Conservation (phyloP, 2,329 filamentous ascomycete genomes). For the Dactylonectria estremocensis region DNA sequence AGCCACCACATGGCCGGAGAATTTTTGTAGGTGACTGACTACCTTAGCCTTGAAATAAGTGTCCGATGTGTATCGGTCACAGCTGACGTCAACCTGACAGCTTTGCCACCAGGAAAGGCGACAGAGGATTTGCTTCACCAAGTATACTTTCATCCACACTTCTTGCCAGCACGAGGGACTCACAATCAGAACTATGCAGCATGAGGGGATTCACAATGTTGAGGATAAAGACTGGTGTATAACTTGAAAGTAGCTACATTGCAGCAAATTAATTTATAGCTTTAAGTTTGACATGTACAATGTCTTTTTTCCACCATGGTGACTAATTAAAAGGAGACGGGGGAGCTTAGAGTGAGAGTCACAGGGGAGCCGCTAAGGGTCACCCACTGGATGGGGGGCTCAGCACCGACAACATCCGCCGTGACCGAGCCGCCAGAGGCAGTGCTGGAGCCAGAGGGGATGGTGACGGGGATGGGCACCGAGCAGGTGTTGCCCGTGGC, state of each 20-base stretch:
- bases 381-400: constrained; percentile 39
- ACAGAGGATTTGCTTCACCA: no score
- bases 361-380: constrained; percentile 32
- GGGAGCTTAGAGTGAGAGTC: constrained; percentile 19
- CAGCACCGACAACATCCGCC: constrained; percentile 30
- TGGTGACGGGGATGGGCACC: constrained; percentile 32
- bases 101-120: no score
- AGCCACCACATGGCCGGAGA: no score
- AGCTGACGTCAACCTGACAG: no score
- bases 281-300: neutral
- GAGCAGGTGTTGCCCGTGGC: constrained; percentile 31
- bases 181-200: neutral
- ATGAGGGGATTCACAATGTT: neutral
- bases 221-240: neutral
- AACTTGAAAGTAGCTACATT: neutral
- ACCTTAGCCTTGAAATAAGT: no score
- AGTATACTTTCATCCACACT: no score
- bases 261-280: neutral
- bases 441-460: constrained; percentile 22
- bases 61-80: no score
- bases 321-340: constrained; percentile 9
- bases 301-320: neutral
- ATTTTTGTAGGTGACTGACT: no score
- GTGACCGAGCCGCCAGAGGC: constrained; percentile 19
- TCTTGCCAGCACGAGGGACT: no score